Percentiles rank a stretch among this genome's conserved stretches.
Evolutionary conservation across 768 basidiomycete species (phyloP).

Genomic region (Rhizopogon vesiculosus): DNA sequence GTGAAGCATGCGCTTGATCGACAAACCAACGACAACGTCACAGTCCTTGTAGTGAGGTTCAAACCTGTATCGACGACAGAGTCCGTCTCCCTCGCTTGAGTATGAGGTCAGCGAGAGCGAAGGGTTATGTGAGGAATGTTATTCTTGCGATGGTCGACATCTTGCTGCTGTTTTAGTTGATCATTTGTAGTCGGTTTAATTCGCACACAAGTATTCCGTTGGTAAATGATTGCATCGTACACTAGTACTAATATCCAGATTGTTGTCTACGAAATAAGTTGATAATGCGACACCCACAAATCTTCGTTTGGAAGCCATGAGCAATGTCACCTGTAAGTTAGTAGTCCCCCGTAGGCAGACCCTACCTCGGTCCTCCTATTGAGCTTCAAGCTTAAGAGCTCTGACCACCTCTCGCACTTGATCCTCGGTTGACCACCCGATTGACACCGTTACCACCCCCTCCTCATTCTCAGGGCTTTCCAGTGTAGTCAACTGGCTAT

Average conservation of each 20-base stretch:
- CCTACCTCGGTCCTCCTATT: too few relatives aligned
- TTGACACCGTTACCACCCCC: constrained; percentile 59
- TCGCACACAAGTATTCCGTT: background rate
- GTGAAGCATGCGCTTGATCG: constrained; percentile 82
- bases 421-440: constrained; percentile 47
- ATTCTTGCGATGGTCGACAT: background rate
- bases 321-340: background rate
- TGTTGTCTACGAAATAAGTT: too few relatives aligned
- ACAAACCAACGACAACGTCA: constrained; percentile 95
- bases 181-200: background rate
- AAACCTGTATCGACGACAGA: constrained; percentile 27
- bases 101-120: background rate
- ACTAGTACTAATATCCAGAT: background rate
- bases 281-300: too few relatives aligned
- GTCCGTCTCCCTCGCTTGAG: constrained; percentile 9
- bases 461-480: constrained; percentile 67
- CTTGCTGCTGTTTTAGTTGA: background rate
- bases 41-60: constrained; percentile 85
- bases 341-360: too few relatives aligned
- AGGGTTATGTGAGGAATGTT: background rate
- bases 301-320: too few relatives aligned
- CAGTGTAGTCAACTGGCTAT: constrained; percentile 68
- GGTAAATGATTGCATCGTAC: background rate
- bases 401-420: constrained; percentile 44
- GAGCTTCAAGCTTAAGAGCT: background rate